Evolutionary conservation across 805 yeast species (phyloP), one percentile per base, ranked within the genome.

Genomic region (Teunomyces funiuensis): DNA sequence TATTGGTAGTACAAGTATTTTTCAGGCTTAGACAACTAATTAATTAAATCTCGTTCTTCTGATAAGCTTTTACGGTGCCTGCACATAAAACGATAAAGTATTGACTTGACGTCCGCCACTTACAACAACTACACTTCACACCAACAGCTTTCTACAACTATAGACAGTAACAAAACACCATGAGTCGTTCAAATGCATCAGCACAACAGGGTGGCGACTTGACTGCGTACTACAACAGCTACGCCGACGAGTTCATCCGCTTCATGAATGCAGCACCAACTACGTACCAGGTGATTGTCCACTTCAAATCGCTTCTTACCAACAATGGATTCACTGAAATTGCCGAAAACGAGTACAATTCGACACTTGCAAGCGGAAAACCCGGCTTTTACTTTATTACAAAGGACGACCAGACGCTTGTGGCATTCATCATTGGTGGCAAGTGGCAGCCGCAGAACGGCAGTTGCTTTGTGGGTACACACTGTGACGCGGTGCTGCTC

Each of bases 221-320:
- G 37, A n/a, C 13, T 7, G 39, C 41, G 15, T 49, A 43, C 42
- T 56, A 50, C 42, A 52, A 53, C 11, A 36, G 33, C 1, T 49
- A 43, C 39, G 56, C 63, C 14, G 44, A 46, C 13, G 33, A 51
- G 26, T 66, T 63, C 44, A 47, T 67, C 34, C 42, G 45, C 16
- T 66, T 64, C 47, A 65, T 70, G 36, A 52, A 65, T 38, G 38
- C 47, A n/a, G 63, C 64, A 39, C 74, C 76, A n/a, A 68, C 76
- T 3, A 67, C 73, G 2, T 65, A 53, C 45, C 76, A 70, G 50
- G 68, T 58, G 5, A 49, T 65, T 5, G 33, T 42, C 2, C 52
- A 56, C 42, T 59, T 66, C 42, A 46, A 52, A 30, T 31, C 44
- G 2, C 37, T 58, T 3, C 49, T 70, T 6, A 44, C 46, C 6